phyloP scores from a whole-genome alignment of 441 rosid genomes.

The Jatropha multifida region DNA sequence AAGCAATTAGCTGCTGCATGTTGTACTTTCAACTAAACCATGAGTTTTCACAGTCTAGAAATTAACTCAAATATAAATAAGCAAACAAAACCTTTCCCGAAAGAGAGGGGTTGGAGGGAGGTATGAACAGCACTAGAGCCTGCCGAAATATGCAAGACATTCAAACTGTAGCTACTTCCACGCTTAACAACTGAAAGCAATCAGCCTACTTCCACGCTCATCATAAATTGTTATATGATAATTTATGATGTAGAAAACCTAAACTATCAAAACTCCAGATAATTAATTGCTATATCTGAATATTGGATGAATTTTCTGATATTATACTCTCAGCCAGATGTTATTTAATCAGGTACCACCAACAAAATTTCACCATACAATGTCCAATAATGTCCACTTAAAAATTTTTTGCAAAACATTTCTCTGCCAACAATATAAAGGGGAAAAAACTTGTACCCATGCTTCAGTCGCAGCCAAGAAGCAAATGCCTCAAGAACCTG shows the following conservation, averaged over 20 bases:
- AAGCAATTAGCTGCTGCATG: not conserved
- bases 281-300: not conserved
- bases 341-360: not conserved
- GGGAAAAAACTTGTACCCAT: slow-evolving; percentile 55
- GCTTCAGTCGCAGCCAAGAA: slow-evolving; percentile 95
- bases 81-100: not conserved
- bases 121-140: not conserved
- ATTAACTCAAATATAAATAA: not conserved
- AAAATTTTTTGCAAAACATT: not conserved
- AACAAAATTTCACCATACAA: slow-evolving; percentile 4
- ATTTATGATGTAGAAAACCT: slow-evolving; percentile 1
- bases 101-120: no score
- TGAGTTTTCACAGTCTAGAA: not conserved
- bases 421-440: slow-evolving; percentile 4
- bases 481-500: slow-evolving; percentile 99
- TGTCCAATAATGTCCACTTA: not conserved
- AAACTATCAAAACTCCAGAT: not conserved
- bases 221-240: not conserved
- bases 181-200: not conserved
- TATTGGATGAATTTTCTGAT: slow-evolving; percentile 1
- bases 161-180: not conserved
- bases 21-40: not conserved
- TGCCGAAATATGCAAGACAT: not conserved
- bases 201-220: no score
- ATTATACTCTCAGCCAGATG: not conserved